A percentile compares a stretch with the other conserved stretches of the same genome.
Conservation (phyloP, 345 rosid genomes). For the Excoecaria agallocha region DNA sequence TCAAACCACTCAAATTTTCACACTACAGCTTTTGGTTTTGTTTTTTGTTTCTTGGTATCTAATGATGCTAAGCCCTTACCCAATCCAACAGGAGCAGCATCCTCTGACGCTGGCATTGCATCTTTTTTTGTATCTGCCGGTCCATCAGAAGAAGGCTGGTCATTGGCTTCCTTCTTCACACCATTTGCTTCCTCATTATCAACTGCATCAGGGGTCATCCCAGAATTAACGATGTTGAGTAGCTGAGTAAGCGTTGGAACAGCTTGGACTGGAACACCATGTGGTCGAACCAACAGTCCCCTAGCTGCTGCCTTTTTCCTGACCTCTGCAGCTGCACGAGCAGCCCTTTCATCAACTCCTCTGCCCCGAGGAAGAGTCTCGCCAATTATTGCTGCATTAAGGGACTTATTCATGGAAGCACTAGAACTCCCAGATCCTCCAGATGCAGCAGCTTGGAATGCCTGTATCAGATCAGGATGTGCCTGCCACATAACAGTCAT, state of each 20-base stretch:
- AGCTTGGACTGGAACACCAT: conserved; percentile 76
- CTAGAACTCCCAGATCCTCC: conserved; percentile 62
- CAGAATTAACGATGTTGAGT: conserved; percentile 56
- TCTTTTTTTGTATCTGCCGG: conserved; percentile 36
- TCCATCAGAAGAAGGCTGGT: conserved; percentile 35
- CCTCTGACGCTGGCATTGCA: conserved; percentile 31
- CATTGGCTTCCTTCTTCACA: conserved; percentile 44
- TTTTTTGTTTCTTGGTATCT: conserved; percentile 71
- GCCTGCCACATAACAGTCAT: conserved; percentile 43
- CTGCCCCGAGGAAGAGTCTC: conserved; percentile 73
- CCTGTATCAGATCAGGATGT: conserved; percentile 83
- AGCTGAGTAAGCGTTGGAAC: conserved; percentile 74
- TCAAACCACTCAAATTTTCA: conserved; percentile 25
- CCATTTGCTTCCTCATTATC: conserved; percentile 38
- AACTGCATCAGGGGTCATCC: conserved; percentile 40
- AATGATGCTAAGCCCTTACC: conserved; percentile 73
- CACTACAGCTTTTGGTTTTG: conserved; percentile 42
- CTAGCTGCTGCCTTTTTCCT: conserved; percentile 93
- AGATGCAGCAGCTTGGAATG: conserved; percentile 80
- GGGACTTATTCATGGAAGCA: conserved; percentile 48
- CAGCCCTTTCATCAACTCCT: conserved; percentile 93
- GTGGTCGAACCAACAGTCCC: conserved; percentile 66
- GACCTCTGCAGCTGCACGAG: conserved; percentile 94
- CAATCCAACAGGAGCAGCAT: conserved; percentile 72
- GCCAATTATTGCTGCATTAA: conserved; percentile 60